phyloP scores from a whole-genome alignment of 495 filamentous ascomycete genomes.

The Articulospora tetracladia region DNA sequence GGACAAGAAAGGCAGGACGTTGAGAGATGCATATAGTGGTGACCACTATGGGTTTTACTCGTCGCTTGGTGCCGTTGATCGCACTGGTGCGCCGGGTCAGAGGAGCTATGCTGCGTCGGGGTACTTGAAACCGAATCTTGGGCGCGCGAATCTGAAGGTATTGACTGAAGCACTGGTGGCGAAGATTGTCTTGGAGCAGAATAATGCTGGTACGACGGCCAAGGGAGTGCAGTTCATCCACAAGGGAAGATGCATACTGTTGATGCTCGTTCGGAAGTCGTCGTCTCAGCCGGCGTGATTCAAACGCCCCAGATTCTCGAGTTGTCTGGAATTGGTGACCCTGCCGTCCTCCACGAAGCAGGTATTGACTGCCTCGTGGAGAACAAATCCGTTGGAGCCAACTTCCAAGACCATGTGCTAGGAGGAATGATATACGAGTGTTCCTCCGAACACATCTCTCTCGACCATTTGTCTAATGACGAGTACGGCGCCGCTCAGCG shows the following conservation, averaged over 20 bases:
- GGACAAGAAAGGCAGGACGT: not conserved
- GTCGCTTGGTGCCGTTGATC: constrained; percentile 3
- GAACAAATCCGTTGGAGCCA: constrained; percentile 54
- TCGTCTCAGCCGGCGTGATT: constrained; percentile 7
- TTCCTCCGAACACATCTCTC: not conserved
- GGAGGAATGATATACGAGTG: not conserved
- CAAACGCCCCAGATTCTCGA: constrained; percentile 14
- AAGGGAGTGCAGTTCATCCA: not conserved
- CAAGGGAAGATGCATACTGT: not conserved
- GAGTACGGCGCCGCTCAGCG: not conserved
- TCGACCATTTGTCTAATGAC: not conserved
- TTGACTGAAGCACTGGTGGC: constrained; percentile 3
- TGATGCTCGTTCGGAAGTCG: constrained; percentile 5
- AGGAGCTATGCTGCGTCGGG: constrained; percentile 6
- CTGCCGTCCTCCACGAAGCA: constrained; percentile 33
- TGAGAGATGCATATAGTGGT: constrained; percentile 1
- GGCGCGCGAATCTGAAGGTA: constrained; percentile 1
- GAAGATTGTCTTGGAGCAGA: not conserved
- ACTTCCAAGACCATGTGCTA: constrained; percentile 54
- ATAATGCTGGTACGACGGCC: not conserved
- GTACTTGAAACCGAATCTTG: constrained; percentile 4
- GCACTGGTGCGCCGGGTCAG: not conserved
- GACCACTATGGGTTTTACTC: constrained; percentile 11
- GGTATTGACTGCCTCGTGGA: constrained; percentile 51
- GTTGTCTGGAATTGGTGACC: constrained; percentile 11